Evolutionary conservation across 768 basidiomycete species (phyloP).

Genomic region (Amanita pseudoporphyria): DNA sequence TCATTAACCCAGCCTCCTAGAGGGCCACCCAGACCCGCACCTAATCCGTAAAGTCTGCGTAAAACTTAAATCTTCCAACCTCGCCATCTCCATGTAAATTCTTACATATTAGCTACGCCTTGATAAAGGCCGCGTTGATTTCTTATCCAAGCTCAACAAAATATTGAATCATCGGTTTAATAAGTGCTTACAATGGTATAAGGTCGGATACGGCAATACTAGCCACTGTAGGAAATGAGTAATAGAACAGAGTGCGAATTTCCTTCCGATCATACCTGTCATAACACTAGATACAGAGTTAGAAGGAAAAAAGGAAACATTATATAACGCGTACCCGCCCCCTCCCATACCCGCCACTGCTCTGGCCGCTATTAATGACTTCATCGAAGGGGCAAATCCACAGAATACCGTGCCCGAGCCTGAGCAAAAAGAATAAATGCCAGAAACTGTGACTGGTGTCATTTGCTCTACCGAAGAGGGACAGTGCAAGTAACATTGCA

Average conservation of each 20-base stretch:
- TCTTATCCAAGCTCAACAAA: slow-evolving; percentile 25
- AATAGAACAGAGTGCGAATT: slow-evolving; percentile 5
- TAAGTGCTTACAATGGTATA: slow-evolving; percentile 62
- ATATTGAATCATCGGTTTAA: slow-evolving; percentile 3
- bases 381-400: slow-evolving; percentile 83
- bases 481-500: slow-evolving; percentile 77
- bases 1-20: slow-evolving; percentile 83
- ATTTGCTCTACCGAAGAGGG: slow-evolving; percentile 60
- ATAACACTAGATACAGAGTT: slow-evolving; percentile 49
- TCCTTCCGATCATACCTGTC: slow-evolving; percentile 48
- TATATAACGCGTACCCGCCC: slow-evolving; percentile 57
- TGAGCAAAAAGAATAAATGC: slow-evolving; percentile 20
- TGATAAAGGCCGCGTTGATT: slow-evolving; percentile 87
- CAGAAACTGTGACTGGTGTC: slow-evolving; percentile 1
- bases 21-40: slow-evolving; percentile 73
- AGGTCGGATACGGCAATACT: slow-evolving; percentile 83
- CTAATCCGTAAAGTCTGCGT: slow-evolving; percentile 70
- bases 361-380: slow-evolving; percentile 66
- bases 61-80: neutral
- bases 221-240: slow-evolving; percentile 43
- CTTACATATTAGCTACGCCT: slow-evolving; percentile 82
- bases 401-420: slow-evolving; percentile 80
- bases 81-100: neutral
- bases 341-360: slow-evolving; percentile 89
- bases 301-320: slow-evolving; percentile 14